A percentile compares a stretch with the other conserved stretches of the same genome.
Conservation (phyloP, 192 early-diverging fungal species). For the Entomortierella parvispora region DNA sequence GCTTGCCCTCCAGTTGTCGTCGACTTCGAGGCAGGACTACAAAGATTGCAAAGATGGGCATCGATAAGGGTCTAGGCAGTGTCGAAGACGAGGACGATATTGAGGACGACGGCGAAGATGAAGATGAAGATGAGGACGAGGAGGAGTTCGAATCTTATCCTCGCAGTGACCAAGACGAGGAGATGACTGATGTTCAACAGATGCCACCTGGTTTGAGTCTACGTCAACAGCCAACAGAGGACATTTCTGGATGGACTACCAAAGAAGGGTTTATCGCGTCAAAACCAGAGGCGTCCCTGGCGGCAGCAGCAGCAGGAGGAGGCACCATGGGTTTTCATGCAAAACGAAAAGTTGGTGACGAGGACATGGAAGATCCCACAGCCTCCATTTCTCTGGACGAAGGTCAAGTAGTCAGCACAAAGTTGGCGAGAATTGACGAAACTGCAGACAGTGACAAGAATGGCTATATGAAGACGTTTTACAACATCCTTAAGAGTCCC, state of each 20-base stretch:
- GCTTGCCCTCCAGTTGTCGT: conserved; percentile 35
- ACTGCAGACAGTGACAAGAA: conserved; percentile 30
- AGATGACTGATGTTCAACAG: conserved; percentile 40
- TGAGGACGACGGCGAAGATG: conserved; percentile 33
- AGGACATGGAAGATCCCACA: conserved; percentile 45
- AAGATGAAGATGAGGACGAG: conserved; percentile 38
- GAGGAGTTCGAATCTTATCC: conserved; percentile 31
- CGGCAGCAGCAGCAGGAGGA: not conserved
- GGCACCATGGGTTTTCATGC: conserved; percentile 13
- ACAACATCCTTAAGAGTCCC: conserved; percentile 45
- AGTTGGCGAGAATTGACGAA: conserved; percentile 46
- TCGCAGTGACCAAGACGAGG: conserved; percentile 18
- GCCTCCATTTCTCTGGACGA: conserved; percentile 42
- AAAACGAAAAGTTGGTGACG: conserved; percentile 48
- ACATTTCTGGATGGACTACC: not conserved
- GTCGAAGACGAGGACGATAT: conserved; percentile 12
- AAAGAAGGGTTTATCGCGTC: conserved; percentile 40
- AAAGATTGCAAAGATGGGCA: conserved; percentile 51
- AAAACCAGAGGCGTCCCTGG: conserved; percentile 33
- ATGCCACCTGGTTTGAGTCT: not conserved
- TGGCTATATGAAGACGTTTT: conserved; percentile 42
- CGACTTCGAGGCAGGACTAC: conserved; percentile 44
- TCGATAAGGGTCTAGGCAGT: conserved; percentile 3
- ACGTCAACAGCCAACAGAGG: conserved; percentile 12
- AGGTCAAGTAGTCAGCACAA: conserved; percentile 49